Evolutionary conservation across 2,329 filamentous ascomycete genomes (phyloP).

Genomic region (Alternaria panax): DNA sequence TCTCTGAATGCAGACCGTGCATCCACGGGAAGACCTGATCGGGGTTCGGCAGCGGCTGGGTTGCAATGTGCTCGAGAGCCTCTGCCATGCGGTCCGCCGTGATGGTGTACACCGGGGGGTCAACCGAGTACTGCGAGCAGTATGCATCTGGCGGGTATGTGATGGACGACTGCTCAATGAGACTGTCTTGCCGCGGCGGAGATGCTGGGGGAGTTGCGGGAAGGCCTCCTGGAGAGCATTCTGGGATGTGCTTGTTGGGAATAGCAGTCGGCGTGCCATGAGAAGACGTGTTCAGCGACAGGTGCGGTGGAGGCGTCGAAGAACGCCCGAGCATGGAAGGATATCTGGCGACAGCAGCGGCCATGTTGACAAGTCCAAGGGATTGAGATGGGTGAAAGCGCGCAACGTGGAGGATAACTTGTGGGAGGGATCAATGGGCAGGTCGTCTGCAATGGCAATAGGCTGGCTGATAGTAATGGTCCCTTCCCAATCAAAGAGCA

Average conservation of each 20-base stretch:
- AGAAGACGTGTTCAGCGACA: slow-evolving; percentile 65
- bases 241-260: slow-evolving; percentile 90
- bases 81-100: slow-evolving; percentile 71
- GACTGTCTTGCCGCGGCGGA: slow-evolving; percentile 64
- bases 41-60: slow-evolving; percentile 83
- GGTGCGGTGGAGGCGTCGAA: slow-evolving; percentile 59
- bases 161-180: slow-evolving; percentile 69
- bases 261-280: slow-evolving; percentile 67
- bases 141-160: slow-evolving; percentile 76
- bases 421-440: slow-evolving; percentile 9
- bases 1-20: slow-evolving; percentile 88
- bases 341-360: slow-evolving; percentile 52
- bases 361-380: slow-evolving; percentile 45
- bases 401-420: slow-evolving; percentile 30
- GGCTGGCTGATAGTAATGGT: slow-evolving; percentile 8
- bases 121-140: slow-evolving; percentile 58
- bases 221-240: slow-evolving; percentile 79
- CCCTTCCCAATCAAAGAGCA: slow-evolving; percentile 23
- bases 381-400: slow-evolving; percentile 32
- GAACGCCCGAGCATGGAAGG: slow-evolving; percentile 47
- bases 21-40: slow-evolving; percentile 95
- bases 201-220: slow-evolving; percentile 64
- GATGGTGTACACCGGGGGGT: slow-evolving; percentile 74
- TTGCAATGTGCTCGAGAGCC: slow-evolving; percentile 77
- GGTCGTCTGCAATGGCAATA: slow-evolving; percentile 12